These are phyloP conservation scores for Lachnellula arida DNA, from an alignment of 2,329 filamentous ascomycete genomes.

Conservation along the genomic window DNA sequence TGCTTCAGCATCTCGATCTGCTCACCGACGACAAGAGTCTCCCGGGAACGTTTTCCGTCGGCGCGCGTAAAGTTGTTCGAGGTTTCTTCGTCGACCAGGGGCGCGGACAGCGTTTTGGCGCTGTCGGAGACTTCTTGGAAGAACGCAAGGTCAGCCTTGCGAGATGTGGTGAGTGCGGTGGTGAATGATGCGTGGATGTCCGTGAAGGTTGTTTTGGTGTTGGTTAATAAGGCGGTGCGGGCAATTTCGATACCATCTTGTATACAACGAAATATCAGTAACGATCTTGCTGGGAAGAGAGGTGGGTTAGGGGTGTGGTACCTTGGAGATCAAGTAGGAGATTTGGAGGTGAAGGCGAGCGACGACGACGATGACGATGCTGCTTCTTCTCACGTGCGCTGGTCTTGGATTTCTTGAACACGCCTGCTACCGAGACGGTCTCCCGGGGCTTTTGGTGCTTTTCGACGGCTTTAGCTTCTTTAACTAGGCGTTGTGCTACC, in stretches of 20 bases:
- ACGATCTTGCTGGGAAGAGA: background rate
- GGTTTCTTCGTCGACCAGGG: constrained; percentile 22
- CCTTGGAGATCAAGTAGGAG: constrained; percentile 13
- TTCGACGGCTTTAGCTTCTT: background rate
- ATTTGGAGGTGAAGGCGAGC: constrained; percentile 8
- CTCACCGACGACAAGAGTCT: constrained; percentile 22
- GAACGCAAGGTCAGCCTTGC: constrained; percentile 13
- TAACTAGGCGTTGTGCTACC: background rate
- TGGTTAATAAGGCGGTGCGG: constrained; percentile 7
- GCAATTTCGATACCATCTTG: constrained; percentile 23
- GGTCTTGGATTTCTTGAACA: constrained; percentile 21
- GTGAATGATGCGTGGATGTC: constrained; percentile 11
- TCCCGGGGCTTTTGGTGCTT: constrained; percentile 1
- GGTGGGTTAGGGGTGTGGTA: background rate
- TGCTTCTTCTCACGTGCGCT: constrained; percentile 8
- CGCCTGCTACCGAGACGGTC: constrained; percentile 17
- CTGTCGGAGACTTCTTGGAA: constrained; percentile 7
- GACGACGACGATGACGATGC: constrained; percentile 10
- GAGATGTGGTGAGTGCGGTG: constrained; percentile 3
- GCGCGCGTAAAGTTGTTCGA: constrained; percentile 12
- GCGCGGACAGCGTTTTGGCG: constrained; percentile 7
- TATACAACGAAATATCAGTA: background rate
- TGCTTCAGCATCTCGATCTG: constrained; percentile 19
- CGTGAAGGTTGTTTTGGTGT: constrained; percentile 14
- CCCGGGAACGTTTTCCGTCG: constrained; percentile 11